Percentiles rank a stretch among this genome's conserved stretches.
phyloP scores from a whole-genome alignment of 495 filamentous ascomycete genomes.

The Penicillium lagena region DNA sequence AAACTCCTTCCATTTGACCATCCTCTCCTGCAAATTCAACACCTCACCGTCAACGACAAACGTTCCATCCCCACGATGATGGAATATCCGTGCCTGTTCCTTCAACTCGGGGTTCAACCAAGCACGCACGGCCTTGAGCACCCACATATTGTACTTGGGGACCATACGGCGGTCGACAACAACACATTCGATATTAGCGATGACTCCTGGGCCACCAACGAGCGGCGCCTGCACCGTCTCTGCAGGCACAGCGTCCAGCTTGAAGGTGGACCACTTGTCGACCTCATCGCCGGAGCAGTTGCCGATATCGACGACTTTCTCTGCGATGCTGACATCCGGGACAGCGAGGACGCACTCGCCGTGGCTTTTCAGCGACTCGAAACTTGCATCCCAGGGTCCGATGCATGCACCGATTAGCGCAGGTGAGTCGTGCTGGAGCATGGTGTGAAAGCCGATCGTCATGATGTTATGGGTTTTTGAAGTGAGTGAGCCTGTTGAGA shows the following conservation, averaged over 20 bases:
- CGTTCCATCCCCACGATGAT: slow-evolving; percentile 29
- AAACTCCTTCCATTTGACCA: slow-evolving; percentile 33
- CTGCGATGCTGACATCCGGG: slow-evolving; percentile 21
- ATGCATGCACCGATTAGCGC: slow-evolving; percentile 26
- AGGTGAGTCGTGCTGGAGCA: slow-evolving; percentile 29
- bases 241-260: slow-evolving; percentile 24
- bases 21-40: slow-evolving; percentile 24
- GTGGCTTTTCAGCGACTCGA: slow-evolving; percentile 18
- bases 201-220: slow-evolving; percentile 21
- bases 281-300: slow-evolving; percentile 18
- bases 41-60: slow-evolving; percentile 31
- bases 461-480: slow-evolving; percentile 28
- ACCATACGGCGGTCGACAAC: slow-evolving; percentile 30
- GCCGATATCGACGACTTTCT: slow-evolving; percentile 21
- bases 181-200: slow-evolving; percentile 31
- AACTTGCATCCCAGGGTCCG: slow-evolving; percentile 30
- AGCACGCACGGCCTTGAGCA: slow-evolving; percentile 23
- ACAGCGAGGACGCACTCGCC: slow-evolving; percentile 26
- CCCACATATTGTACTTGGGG: slow-evolving; percentile 30
- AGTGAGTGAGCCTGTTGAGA: slow-evolving; percentile 25
- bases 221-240: slow-evolving; percentile 23
- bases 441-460: slow-evolving; percentile 35
- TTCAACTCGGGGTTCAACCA: slow-evolving; percentile 21
- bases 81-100: slow-evolving; percentile 24
- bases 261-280: slow-evolving; percentile 21